Evolutionary conservation across 768 basidiomycete genomes (phyloP), one percentile per base, ranked within the genome.

Genomic region (Pleurotus platypus): DNA sequence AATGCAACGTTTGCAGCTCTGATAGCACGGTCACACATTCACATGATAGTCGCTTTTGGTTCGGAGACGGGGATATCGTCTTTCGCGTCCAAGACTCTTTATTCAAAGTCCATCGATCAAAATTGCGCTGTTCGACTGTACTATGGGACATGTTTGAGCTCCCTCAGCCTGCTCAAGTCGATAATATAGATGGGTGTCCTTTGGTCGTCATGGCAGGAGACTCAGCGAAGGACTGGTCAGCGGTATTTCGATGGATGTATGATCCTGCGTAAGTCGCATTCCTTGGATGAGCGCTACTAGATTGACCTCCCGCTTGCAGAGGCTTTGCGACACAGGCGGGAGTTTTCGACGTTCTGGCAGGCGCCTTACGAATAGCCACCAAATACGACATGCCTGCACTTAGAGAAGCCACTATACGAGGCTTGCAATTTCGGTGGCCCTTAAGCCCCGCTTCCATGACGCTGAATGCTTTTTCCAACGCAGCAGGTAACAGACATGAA

Each of bases 91-190:
- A 67, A 49, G 18, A 57, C n/a, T 59, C 58, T 18, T 54, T 58
- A 11, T 61, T 70, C 59, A 70, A 67, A 42, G 59, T 73, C 7
- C 69, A 72, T 47, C 56, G 62, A 20, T 42, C 26, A 4, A 56
- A 58, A 4, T 58, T 64, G 4, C 46, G 26, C 27, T 61, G 60
- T 43, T 70, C 70, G 2, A 47, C 60, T 2, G 60, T 74, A 9
- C 75, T 74, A 30, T 64, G 64, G 12, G 72, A 69, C 49, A 76
- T 76, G 71, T 62, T 77, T n/a, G 49, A 49, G 18, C 57, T 76
- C 1, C 73, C 72, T 0, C 71, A 70, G 40, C 70, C 73, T 4
- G 53, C 59, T 5, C 56, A 61, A 9, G 57, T 57, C 6, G 72
- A 76, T 22, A 61, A 26, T n/a, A 49, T 69, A n/a, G 70, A 73